Conservation (phyloP, 768 basidiomycete species). For the Stropharia rugosoannulata region DNA sequence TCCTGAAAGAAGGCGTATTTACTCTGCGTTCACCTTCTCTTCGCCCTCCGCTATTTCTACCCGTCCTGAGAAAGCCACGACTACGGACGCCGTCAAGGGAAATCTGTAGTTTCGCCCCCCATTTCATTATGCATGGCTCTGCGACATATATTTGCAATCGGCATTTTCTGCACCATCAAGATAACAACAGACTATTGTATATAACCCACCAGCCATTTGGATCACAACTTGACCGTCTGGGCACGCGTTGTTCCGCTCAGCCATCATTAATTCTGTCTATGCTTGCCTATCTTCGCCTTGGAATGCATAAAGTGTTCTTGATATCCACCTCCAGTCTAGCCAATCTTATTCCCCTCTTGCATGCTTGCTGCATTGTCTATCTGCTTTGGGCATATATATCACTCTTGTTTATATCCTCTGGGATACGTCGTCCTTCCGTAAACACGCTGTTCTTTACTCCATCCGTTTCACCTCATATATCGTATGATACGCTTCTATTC, state of each 20-base stretch:
- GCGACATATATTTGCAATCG: slow-evolving; percentile 17
- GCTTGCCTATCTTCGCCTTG: too few species aligned
- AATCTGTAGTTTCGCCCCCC: slow-evolving; percentile 4
- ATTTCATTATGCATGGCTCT: background rate
- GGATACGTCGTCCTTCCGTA: too few species aligned
- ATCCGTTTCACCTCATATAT: too few species aligned
- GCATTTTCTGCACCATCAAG: background rate
- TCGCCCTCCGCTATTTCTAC: slow-evolving; percentile 61
- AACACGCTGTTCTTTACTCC: too few species aligned
- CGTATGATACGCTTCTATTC: background rate
- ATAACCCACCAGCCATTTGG: slow-evolving; percentile 3
- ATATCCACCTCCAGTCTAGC: background rate
- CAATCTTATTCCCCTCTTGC: background rate
- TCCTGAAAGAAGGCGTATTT: slow-evolving; percentile 71
- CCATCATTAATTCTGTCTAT: too few species aligned
- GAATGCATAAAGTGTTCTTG: background rate
- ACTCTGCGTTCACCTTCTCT: slow-evolving; percentile 76
- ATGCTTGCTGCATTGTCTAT: background rate
- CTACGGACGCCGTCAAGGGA: slow-evolving; percentile 10
- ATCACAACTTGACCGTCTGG: background rate
- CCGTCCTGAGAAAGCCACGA: slow-evolving; percentile 3
- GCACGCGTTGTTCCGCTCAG: too few species aligned
- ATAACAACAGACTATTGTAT: slow-evolving; percentile 1
- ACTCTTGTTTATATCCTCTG: too few species aligned
- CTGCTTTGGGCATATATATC: too few species aligned